Evolutionary conservation across 176 grass and related monocot genomes (phyloP).

Genomic region (Cymbopogon citratus): DNA sequence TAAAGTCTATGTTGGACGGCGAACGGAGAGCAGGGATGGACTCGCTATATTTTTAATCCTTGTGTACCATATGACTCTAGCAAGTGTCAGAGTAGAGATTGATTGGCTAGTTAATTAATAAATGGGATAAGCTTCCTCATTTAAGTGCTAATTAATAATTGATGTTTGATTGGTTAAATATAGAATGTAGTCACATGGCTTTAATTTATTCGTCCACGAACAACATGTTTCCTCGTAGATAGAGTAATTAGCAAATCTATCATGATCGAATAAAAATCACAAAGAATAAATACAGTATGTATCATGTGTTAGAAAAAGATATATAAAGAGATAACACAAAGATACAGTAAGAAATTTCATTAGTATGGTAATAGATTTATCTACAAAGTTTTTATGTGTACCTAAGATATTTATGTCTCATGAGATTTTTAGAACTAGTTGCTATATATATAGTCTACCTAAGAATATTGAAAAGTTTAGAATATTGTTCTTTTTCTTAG

Average conservation of each 20-base stretch:
- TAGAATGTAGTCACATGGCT: background rate
- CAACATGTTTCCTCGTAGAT: background rate
- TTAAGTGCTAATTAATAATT: too few relatives aligned
- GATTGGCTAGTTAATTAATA: too few relatives aligned
- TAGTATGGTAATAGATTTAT: background rate
- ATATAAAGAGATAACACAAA: background rate
- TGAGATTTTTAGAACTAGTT: background rate
- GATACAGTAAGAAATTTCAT: background rate
- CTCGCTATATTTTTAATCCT: too few relatives aligned
- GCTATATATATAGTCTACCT: background rate
- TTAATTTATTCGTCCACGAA: background rate
- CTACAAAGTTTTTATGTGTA: background rate
- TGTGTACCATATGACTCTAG: too few relatives aligned
- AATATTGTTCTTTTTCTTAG: background rate
- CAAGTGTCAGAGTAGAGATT: too few relatives aligned
- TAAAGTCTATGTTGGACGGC: too few relatives aligned
- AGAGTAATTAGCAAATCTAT: background rate
- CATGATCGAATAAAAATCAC: background rate
- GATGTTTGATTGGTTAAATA: background rate
- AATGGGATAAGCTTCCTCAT: too few relatives aligned
- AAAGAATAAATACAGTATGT: background rate
- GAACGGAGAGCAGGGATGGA: too few relatives aligned
- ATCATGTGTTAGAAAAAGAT: background rate
- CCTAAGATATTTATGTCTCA: background rate
- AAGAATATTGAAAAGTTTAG: background rate